These are phyloP conservation scores for Inosperma sp. DNA, from an alignment of 768 basidiomycete genomes.

Conservation along the genomic window DNA sequence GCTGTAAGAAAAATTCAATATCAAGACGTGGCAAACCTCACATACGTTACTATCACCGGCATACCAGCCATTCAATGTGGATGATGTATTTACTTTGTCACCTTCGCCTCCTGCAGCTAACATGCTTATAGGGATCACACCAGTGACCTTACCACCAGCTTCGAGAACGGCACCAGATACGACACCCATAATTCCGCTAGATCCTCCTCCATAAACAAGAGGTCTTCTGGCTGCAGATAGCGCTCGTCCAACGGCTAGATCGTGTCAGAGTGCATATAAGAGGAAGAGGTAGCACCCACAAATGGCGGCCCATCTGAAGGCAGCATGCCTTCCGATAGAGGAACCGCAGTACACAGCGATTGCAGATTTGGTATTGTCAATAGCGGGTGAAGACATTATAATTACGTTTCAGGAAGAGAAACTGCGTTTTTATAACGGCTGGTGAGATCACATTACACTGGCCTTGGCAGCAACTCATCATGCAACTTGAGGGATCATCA, in stretches of 20 bases:
- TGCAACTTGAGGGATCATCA: too few species aligned
- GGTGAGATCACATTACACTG: too few species aligned
- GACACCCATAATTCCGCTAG: slow-evolving; percentile 80
- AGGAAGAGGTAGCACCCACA: slow-evolving; percentile 42
- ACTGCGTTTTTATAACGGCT: too few species aligned
- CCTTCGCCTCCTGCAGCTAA: slow-evolving; percentile 58
- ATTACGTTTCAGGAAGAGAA: slow-evolving; percentile 7
- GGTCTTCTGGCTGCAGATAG: slow-evolving; percentile 55
- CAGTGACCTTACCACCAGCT: slow-evolving; percentile 67
- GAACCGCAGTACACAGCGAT: slow-evolving; percentile 88
- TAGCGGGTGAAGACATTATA: too few species aligned
- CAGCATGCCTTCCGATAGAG: slow-evolving; percentile 55
- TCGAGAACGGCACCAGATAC: slow-evolving; percentile 64
- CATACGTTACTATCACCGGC: slow-evolving; percentile 1
- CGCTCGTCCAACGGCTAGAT: slow-evolving; percentile 66
- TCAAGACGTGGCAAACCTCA: neutral
- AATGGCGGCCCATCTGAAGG: slow-evolving; percentile 61
- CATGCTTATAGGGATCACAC: slow-evolving; percentile 78
- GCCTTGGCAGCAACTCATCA: too few species aligned
- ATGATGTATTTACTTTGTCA: slow-evolving; percentile 42
- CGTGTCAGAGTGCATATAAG: neutral
- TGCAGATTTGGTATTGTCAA: slow-evolving; percentile 31
- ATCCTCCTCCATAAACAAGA: slow-evolving; percentile 86
- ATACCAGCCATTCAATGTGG: neutral
- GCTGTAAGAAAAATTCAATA: too few species aligned